A percentile compares a stretch with the other conserved stretches of the same genome.
phyloP scores from a whole-genome alignment of 2,329 filamentous ascomycete genomes.

The Myriangium duriaei region DNA sequence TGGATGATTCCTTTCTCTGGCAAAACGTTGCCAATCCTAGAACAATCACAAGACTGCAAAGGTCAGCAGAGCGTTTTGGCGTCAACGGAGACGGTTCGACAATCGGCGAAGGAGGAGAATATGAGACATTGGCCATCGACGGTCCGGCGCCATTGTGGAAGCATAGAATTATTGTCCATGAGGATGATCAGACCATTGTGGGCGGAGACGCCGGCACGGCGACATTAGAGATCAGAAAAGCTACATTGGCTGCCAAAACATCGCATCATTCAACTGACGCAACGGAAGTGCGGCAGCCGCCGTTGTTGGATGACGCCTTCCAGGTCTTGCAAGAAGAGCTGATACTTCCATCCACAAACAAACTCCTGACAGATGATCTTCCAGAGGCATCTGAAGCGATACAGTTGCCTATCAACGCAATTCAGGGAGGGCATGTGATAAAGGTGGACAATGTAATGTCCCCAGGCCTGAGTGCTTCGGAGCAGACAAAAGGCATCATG shows the following conservation, averaged over 20 bases:
- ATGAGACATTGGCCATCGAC: conserved; percentile 80
- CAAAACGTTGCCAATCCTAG: conserved; percentile 53
- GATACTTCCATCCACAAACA: background rate
- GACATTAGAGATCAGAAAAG: conserved; percentile 53
- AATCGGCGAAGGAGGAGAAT: conserved; percentile 88
- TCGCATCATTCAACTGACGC: conserved; percentile 6
- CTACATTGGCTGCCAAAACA: conserved; percentile 39
- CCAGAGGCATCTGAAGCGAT: background rate
- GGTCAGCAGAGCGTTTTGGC: conserved; percentile 55
- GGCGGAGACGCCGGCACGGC: conserved; percentile 63
- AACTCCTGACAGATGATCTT: background rate
- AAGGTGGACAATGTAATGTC: conserved; percentile 12
- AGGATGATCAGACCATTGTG: conserved; percentile 41
- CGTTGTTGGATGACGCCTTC: conserved; percentile 55
- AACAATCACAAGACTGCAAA: conserved; percentile 36
- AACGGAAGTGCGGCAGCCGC: conserved; percentile 43
- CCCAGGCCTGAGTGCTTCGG: conserved; percentile 26
- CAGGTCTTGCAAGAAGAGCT: conserved; percentile 22
- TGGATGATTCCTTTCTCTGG: conserved; percentile 74
- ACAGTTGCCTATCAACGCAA: background rate
- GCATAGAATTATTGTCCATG: conserved; percentile 51
- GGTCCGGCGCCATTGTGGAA: conserved; percentile 65
- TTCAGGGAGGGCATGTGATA: background rate
- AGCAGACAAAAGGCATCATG: conserved; percentile 30
- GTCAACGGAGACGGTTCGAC: conserved; percentile 53